Evolutionary conservation across 202 grass and related monocot species (phyloP).

Genomic region (Tripidium arundinaceum): DNA sequence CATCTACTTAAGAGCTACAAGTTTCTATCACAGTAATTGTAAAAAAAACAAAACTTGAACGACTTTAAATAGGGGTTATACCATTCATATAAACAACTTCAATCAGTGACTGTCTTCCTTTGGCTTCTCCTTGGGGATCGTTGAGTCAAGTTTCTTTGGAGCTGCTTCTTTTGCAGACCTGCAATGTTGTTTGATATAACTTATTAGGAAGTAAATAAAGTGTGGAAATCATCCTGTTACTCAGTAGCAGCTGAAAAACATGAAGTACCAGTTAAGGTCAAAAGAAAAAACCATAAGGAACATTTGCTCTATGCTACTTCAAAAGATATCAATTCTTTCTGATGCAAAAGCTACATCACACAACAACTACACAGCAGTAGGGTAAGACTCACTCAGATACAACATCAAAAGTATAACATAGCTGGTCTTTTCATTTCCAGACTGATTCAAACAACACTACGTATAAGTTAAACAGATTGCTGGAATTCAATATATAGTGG

Average conservation of each 20-base stretch:
- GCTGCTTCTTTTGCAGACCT: conserved; percentile 48
- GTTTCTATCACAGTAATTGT: conserved; percentile 2
- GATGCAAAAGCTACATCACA: neutral
- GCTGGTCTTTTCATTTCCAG: neutral
- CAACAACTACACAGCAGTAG: neutral
- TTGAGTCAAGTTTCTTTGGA: conserved; percentile 40
- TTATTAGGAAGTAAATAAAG: neutral
- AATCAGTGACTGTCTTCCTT: conserved; percentile 44
- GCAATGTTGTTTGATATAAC: neutral
- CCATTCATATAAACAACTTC: conserved; percentile 20
- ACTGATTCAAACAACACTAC: neutral
- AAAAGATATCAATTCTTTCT: neutral
- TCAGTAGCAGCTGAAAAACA: neutral
- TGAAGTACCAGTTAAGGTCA: neutral
- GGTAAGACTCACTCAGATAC: neutral
- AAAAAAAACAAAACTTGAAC: neutral
- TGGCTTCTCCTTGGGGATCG: conserved; percentile 45
- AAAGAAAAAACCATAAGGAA: neutral
- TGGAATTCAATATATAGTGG: neutral
- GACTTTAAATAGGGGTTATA: neutral
- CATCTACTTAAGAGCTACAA: conserved; percentile 6
- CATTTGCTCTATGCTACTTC: neutral
- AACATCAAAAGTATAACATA: neutral
- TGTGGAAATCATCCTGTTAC: neutral
- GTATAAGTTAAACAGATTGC: neutral